Conservation (phyloP, 768 basidiomycete genomes). For the Suillus fuscotomentosus region DNA sequence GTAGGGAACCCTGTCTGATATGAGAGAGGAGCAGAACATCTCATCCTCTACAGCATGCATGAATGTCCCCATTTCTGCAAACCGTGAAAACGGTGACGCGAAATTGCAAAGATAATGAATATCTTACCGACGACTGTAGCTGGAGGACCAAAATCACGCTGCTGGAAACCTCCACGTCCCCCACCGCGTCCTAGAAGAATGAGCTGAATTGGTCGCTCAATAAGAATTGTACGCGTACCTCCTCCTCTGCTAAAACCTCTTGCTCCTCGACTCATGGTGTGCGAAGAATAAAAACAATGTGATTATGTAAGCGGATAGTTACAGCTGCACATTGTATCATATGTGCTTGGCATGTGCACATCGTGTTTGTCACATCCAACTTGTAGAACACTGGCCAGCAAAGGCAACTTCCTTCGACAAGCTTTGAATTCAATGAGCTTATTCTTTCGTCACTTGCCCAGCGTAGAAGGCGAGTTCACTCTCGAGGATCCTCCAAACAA, state of each 20-base stretch:
- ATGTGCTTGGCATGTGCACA: neutral
- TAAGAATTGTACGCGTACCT: slow-evolving; percentile 28
- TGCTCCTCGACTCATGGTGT: slow-evolving; percentile 50
- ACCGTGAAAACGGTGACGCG: slow-evolving; percentile 11
- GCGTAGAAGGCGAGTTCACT: slow-evolving; percentile 27
- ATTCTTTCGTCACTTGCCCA: slow-evolving; percentile 30
- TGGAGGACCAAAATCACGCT: slow-evolving; percentile 75
- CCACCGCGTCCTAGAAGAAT: slow-evolving; percentile 50
- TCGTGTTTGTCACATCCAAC: neutral
- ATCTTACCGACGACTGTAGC: slow-evolving; percentile 69
- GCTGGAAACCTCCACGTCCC: slow-evolving; percentile 69
- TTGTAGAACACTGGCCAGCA: neutral
- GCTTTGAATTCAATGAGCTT: slow-evolving; percentile 31
- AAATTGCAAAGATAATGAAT: neutral
- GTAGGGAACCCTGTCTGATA: slow-evolving; percentile 92
- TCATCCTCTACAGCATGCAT: slow-evolving; percentile 96
- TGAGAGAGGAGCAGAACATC: slow-evolving; percentile 89
- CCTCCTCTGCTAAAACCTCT: slow-evolving; percentile 59
- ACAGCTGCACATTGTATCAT: neutral
- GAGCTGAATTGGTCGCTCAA: neutral
- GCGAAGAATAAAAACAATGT: neutral
- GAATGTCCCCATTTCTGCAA: slow-evolving; percentile 88
- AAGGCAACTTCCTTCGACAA: neutral
- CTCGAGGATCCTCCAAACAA: slow-evolving; percentile 12
- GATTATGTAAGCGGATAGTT: slow-evolving; percentile 23